Evolutionary conservation across 305 asterid genomes (phyloP), one percentile per base, ranked within the genome.

Genomic region (Fraxinus platypoda): DNA sequence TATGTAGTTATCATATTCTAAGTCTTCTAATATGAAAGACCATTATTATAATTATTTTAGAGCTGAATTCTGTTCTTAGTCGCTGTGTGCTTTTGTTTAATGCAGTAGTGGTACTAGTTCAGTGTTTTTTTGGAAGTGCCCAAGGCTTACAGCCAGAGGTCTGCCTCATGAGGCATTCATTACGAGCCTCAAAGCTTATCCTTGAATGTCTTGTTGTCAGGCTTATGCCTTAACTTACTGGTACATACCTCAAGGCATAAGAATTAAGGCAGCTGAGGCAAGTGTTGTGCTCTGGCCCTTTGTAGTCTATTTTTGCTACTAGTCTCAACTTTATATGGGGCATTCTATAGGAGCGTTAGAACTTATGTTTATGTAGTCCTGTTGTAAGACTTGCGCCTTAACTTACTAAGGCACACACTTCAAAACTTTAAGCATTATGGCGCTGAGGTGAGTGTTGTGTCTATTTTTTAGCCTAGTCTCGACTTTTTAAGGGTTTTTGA

Each of bases 51-150:
- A 38, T 19, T 77, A 43, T 83, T 75, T 33, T 76, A 78, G 64
- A 26, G 83, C 78, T 78, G 73, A 64, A 73, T 80, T 81, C 26
- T 17, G 31, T 66, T 74, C 74, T 43, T 74, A 9, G 62, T 49
- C 19, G 5, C 64, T 49, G 23, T 15, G 8, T 52, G 23, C 62
- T 52, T 52, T 19, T 41, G 74, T 38, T 46, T 31, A 41, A 25
- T 25, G 66, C 26, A 2, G 66, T 7, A 2, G 26, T 19, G 26
- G 26, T 8, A 19, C 66, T 57, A 57, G 66, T 19, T 57, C 66
- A 57, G 66, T 57, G 28, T 19, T 57, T 57, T 57, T 57, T 6
- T 6, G 26, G 28, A 57, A 57, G 26, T 57, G 25, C 66, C 66
- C 26, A 57, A 57, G 66, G 66, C 66, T 57, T 57, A 57, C 66